These are phyloP conservation scores for Penicillium sp. DNA, from an alignment of 2,329 filamentous ascomycete genomes.

Conservation along the genomic window DNA sequence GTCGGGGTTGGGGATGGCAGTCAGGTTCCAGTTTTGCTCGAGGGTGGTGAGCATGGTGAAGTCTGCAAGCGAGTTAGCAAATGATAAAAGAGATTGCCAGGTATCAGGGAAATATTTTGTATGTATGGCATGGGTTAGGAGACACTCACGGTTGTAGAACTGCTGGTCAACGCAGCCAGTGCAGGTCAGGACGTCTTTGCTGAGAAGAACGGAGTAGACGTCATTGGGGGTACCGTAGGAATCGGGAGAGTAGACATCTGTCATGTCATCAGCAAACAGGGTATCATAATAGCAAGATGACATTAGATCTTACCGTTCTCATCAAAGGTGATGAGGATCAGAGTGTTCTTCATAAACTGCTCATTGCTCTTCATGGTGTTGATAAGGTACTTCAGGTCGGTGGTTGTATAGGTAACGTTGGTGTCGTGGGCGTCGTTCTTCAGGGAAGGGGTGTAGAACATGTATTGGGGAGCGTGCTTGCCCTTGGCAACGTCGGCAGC, in stretches of 20 bases:
- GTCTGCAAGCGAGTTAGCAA: background rate
- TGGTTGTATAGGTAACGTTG: slow-evolving; percentile 8
- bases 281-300: background rate
- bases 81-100: background rate
- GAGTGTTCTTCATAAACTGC: slow-evolving; percentile 18
- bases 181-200: slow-evolving; percentile 13
- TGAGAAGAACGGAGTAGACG: slow-evolving; percentile 11
- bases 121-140: background rate
- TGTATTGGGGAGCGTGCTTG: slow-evolving; percentile 11
- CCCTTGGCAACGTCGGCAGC: slow-evolving; percentile 12
- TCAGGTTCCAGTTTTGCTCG: background rate
- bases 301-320: slow-evolving; percentile 2
- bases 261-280: background rate
- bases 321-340: slow-evolving; percentile 18
- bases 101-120: background rate
- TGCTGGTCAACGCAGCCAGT: slow-evolving; percentile 13
- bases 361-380: slow-evolving; percentile 13
- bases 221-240: slow-evolving; percentile 12
- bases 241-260: slow-evolving; percentile 2
- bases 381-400: slow-evolving; percentile 1
- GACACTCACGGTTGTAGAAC: slow-evolving; percentile 15
- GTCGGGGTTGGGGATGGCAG: background rate
- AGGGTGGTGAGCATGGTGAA: background rate
- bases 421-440: slow-evolving; percentile 14
- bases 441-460: slow-evolving; percentile 12